Evolutionary conservation across 108 stramenopile species (phyloP).

Genomic region (Nitzschia inconspicua): DNA sequence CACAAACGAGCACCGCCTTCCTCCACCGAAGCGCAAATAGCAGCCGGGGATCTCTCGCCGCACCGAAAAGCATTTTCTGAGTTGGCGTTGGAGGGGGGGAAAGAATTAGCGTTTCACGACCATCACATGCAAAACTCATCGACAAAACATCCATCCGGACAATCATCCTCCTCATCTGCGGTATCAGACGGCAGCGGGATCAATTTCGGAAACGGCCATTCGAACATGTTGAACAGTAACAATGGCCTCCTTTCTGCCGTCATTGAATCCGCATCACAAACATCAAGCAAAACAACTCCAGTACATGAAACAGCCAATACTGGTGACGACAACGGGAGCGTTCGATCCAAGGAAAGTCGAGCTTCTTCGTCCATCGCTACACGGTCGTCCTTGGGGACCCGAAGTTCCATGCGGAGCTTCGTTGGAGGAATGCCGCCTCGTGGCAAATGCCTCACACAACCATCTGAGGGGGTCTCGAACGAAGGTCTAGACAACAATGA

Average conservation of each 20-base stretch:
- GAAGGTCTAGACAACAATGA: slow-evolving; percentile 70
- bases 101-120: not conserved
- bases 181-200: too few species aligned
- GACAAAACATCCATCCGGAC: not conserved
- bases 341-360: not conserved
- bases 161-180: not conserved
- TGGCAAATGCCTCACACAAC: slow-evolving; percentile 75
- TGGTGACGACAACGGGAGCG: slow-evolving; percentile 6
- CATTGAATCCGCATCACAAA: slow-evolving; percentile 13
- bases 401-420: not conserved
- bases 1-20: not conserved
- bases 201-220: too few species aligned
- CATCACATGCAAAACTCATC: not conserved
- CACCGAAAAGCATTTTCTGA: slow-evolving; percentile 19
- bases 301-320: not conserved
- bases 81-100: slow-evolving; percentile 11
- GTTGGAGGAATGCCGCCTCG: slow-evolving; percentile 11
- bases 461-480: slow-evolving; percentile 54
- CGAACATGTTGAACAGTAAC: not conserved
- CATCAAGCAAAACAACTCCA: slow-evolving; percentile 1
- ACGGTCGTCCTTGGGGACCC: not conserved
- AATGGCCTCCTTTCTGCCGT: slow-evolving; percentile 15
- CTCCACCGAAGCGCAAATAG: not conserved
- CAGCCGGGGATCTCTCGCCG: slow-evolving; percentile 13
- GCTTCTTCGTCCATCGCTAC: slow-evolving; percentile 11